phyloP scores from a whole-genome alignment of 2,329 filamentous ascomycete species.

The Penicillium sp. region DNA sequence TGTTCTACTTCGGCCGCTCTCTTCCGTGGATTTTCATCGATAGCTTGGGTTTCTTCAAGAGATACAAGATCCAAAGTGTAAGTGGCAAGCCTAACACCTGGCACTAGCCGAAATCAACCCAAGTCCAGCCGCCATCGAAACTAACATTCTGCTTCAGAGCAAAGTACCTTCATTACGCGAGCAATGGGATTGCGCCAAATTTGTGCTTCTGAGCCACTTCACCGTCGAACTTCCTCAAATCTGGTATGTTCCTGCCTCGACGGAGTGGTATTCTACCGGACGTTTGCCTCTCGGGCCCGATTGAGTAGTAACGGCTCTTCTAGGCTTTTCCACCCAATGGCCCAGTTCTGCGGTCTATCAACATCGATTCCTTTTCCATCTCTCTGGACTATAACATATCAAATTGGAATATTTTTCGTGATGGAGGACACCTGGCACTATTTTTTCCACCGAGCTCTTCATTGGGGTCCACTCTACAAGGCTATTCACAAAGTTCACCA shows the following conservation, averaged over 20 bases:
- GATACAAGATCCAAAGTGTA: constrained; percentile 13
- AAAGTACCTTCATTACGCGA: constrained; percentile 88
- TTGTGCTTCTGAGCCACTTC: constrained; percentile 92
- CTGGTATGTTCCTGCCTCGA: constrained; percentile 56
- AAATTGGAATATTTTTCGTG: constrained; percentile 91
- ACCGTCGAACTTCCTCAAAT: constrained; percentile 98
- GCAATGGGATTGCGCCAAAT: constrained; percentile 87
- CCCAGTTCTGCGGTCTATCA: constrained; percentile 82
- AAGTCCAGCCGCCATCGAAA: too few relatives aligned
- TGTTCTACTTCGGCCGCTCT: constrained; percentile 86
- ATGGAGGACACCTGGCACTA: constrained; percentile 98
- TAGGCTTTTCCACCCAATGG: constrained; percentile 89
- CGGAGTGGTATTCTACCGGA: too few relatives aligned
- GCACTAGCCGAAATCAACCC: too few relatives aligned
- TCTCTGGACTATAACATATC: constrained; percentile 76
- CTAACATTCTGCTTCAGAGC: constrained; percentile 41
- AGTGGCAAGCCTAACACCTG: background rate
- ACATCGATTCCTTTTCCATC: constrained; percentile 87
- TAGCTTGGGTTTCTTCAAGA: constrained; percentile 16
- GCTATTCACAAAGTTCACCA: constrained; percentile 98
- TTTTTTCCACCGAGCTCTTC: constrained; percentile 86
- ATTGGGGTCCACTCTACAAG: constrained; percentile 94
- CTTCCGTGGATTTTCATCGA: constrained; percentile 93
- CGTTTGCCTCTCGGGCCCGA: too few relatives aligned
- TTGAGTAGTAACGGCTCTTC: constrained; percentile 7